These are phyloP conservation scores for Fusarium sp. DNA, from an alignment of 2,329 filamentous ascomycete species.

Conservation along the genomic window DNA sequence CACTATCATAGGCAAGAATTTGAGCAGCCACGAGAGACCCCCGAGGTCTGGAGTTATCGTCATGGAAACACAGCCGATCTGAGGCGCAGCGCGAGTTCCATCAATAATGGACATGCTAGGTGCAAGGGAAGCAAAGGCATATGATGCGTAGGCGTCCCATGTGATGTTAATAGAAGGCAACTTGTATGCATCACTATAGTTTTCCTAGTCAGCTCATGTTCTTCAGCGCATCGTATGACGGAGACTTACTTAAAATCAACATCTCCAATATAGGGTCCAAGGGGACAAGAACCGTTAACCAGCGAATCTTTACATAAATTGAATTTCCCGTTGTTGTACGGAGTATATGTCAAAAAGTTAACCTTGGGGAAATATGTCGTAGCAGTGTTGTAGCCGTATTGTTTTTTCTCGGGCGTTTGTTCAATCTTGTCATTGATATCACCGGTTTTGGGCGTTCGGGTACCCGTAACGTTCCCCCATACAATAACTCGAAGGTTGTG, in stretches of 20 bases:
- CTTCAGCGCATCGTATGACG: background rate
- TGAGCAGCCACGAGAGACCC: constrained; percentile 72
- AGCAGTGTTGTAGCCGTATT: constrained; percentile 61
- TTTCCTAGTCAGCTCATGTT: constrained; percentile 11
- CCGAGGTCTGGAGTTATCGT: constrained; percentile 87
- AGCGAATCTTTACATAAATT: constrained; percentile 75
- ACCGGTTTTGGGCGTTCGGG: constrained; percentile 63
- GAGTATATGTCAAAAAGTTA: constrained; percentile 81
- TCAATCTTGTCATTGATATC: constrained; percentile 80
- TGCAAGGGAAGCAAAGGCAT: constrained; percentile 85
- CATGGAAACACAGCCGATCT: constrained; percentile 84
- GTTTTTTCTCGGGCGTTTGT: constrained; percentile 61
- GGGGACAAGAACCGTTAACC: constrained; percentile 75
- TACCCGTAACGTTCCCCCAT: constrained; percentile 91
- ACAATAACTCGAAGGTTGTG: constrained; percentile 81
- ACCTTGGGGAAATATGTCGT: constrained; percentile 80
- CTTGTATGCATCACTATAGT: constrained; percentile 49
- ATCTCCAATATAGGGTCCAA: constrained; percentile 75
- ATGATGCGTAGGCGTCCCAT: constrained; percentile 82
- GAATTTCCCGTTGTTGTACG: constrained; percentile 61
- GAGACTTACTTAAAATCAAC: constrained; percentile 49
- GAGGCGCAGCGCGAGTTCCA: constrained; percentile 71
- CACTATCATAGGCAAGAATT: constrained; percentile 81
- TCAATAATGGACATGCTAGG: constrained; percentile 80
- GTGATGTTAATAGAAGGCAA: constrained; percentile 80